A percentile compares a stretch with the other conserved stretches of the same genome.
Conservation (phyloP, 179 eudicot species). For the Silene vulgaris region DNA sequence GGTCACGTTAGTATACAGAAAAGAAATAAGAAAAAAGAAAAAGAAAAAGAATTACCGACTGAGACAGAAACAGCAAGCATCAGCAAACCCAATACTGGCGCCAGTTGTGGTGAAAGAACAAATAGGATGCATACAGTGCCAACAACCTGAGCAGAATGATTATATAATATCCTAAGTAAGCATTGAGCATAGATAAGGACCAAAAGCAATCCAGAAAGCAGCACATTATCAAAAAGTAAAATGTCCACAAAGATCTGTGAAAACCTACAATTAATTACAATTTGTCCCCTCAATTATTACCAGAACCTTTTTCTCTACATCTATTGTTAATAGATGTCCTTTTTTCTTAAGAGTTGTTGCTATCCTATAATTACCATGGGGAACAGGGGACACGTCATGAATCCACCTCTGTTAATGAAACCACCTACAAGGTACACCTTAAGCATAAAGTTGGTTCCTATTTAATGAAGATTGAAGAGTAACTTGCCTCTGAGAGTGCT, state of each 20-base stretch:
- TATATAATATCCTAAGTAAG: slow-evolving; percentile 10
- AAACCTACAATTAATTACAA: not conserved
- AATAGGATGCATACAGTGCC: slow-evolving; percentile 81
- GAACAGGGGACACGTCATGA: slow-evolving; percentile 1
- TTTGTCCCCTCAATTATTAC: not conserved
- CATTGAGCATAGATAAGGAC: not conserved
- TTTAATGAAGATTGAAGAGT: slow-evolving; percentile 62
- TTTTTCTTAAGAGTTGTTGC: not conserved
- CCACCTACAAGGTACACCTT: slow-evolving; percentile 26
- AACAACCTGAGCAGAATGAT: slow-evolving; percentile 51
- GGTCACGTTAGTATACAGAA: not conserved
- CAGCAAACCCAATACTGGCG: slow-evolving; percentile 75
- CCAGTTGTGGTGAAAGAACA: slow-evolving; percentile 79
- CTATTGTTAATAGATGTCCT: not conserved
- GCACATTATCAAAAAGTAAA: not conserved
- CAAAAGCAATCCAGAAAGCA: not conserved
- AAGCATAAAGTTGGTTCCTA: slow-evolving; percentile 52
- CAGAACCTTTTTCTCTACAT: not conserved
- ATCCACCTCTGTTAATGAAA: slow-evolving; percentile 9
- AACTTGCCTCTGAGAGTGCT: slow-evolving; percentile 99
- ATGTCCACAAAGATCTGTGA: not conserved
- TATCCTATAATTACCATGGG: not conserved
- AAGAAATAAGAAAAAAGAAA: not conserved
- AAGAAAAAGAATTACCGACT: slow-evolving; percentile 52
- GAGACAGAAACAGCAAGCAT: slow-evolving; percentile 72